These are phyloP conservation scores for Bullera alba DNA, from an alignment of 768 basidiomycete genomes.

Conservation along the genomic window DNA sequence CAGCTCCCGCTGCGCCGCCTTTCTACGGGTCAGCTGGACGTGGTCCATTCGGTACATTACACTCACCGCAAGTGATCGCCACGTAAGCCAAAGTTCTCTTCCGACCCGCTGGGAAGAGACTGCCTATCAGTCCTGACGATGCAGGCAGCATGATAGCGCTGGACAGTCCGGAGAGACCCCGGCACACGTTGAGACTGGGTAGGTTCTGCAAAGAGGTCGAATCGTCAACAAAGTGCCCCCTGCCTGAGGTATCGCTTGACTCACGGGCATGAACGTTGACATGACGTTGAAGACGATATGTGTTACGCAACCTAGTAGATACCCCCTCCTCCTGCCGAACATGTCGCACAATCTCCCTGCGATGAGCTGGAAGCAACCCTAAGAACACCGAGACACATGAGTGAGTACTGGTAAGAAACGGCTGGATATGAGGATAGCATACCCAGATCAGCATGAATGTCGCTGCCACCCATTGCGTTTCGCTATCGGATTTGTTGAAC, in stretches of 20 bases:
- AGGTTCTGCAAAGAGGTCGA: neutral
- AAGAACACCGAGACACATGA: neutral
- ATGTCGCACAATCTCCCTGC: neutral
- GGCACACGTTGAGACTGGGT: neutral
- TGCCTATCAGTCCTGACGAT: neutral
- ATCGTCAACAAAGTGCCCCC: neutral
- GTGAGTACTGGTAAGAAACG: neutral
- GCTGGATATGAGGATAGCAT: neutral
- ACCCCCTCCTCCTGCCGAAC: neutral
- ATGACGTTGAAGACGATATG: neutral
- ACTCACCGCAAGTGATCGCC: neutral
- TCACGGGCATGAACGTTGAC: neutral
- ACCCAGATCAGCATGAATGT: slow-evolving; percentile 4
- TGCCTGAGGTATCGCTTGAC: neutral
- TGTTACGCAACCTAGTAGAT: neutral
- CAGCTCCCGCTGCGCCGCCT: slow-evolving; percentile 8
- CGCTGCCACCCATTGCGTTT: slow-evolving; percentile 6
- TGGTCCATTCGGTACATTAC: neutral
- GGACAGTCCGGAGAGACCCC: neutral
- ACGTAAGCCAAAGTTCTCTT: neutral
- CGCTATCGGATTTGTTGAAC: neutral
- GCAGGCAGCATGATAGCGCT: neutral
- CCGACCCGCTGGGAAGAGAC: neutral
- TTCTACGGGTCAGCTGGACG: neutral
- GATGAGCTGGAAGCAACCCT: slow-evolving; percentile 1